Evolutionary conservation across 305 asterid genomes (phyloP), one percentile per base, ranked within the genome.

Genomic region (Fraxinus floribunda): DNA sequence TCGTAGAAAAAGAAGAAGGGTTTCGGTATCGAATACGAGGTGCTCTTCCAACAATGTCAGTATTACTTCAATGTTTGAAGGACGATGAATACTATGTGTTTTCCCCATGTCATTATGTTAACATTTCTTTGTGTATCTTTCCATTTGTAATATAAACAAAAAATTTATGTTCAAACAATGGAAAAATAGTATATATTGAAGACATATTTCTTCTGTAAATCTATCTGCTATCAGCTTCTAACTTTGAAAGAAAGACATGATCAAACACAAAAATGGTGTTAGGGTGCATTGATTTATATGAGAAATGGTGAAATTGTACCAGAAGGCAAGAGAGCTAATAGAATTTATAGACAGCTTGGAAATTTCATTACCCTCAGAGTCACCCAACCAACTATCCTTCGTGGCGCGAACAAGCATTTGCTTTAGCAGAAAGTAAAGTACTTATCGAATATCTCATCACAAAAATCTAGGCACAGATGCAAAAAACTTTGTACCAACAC

Each of bases 61-160:
- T 26, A 83, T 49, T 78, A 83, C 90, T 78, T 81, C 90, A 10
- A 52, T 44, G 57, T 4, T 85, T 35, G 87, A 85, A 36, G 88
- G 88, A 4, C 78, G 90, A 77, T 87, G 85, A 82, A 39, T 29
- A 20, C 30, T 3, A 15, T 4, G 16, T 4, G 39, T 15, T 49
- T 49, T 15, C 2, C 7, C 18, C 60, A 49, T 52, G 7, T 16
- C 22, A 52, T 52, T 52, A 52, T 52, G 7, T 52, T 52, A 16
- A 11, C 7, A n/a, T 20, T 60, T n/a, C 29, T 5, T 60, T 18
- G 68, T 18, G 7, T 6, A 18, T 60, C 30, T 60, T 60, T 60
- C 70, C 13, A 60, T 60, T 18, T 60, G 26, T 60, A 60, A 60
- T 7, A 7, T 60, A 10, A 20, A 60, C 30, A 20, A 60, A 60